phyloP scores from a whole-genome alignment of 352 stramenopile genomes.

The Plasmopara viticola region DNA sequence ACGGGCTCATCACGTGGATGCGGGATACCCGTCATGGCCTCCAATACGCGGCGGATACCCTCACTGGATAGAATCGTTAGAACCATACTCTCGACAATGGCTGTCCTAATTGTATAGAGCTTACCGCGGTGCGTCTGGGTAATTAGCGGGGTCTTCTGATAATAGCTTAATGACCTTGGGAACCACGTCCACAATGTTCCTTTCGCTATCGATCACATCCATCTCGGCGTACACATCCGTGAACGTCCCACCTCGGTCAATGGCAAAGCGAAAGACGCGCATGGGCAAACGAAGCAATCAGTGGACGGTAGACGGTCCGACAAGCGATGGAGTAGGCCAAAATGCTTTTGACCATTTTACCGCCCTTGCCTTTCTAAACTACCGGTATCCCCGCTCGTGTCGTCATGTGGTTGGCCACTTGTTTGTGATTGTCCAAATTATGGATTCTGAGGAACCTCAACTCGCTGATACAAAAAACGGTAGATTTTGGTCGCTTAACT shows the following conservation, averaged over 20 bases:
- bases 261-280: slow-evolving; percentile 91
- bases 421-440: too few relatives aligned
- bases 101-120: not conserved
- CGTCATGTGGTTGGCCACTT: too few relatives aligned
- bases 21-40: slow-evolving; percentile 86
- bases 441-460: too few relatives aligned
- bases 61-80: slow-evolving; percentile 31
- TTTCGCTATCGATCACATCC: slow-evolving; percentile 60
- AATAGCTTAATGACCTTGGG: slow-evolving; percentile 95
- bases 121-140: slow-evolving; percentile 93
- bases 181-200: slow-evolving; percentile 38
- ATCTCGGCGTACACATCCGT: slow-evolving; percentile 97
- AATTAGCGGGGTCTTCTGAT: slow-evolving; percentile 96
- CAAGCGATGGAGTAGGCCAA: too few relatives aligned
- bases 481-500: too few relatives aligned
- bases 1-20: slow-evolving; percentile 83
- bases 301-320: too few relatives aligned
- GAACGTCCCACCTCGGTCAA: slow-evolving; percentile 97
- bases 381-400: too few relatives aligned
- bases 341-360: too few relatives aligned
- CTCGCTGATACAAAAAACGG: too few relatives aligned
- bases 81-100: too few relatives aligned
- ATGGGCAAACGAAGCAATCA: slow-evolving; percentile 3
- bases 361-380: too few relatives aligned
- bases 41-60: slow-evolving; percentile 92